These are phyloP conservation scores for Talaromyces piceae DNA, from an alignment of 2,329 filamentous ascomycete genomes.

Conservation along the genomic window DNA sequence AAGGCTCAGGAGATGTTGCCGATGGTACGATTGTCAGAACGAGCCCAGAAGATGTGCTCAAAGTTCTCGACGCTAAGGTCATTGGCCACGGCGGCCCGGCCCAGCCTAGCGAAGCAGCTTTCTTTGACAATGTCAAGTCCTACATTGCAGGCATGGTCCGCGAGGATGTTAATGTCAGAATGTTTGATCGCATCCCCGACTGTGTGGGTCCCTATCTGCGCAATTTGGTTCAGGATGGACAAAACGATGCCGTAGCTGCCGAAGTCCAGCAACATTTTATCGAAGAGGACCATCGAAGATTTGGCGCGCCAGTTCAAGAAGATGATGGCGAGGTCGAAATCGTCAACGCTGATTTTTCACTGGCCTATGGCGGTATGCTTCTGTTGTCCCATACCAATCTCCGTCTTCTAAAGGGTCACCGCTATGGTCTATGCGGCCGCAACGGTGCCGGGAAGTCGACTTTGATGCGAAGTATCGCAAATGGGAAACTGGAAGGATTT, in stretches of 20 bases:
- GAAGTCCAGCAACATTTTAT: conserved; percentile 71
- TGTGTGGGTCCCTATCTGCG: conserved; percentile 69
- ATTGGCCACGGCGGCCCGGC: conserved; percentile 59
- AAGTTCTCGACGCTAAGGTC: conserved; percentile 67
- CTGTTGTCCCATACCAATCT: conserved; percentile 93
- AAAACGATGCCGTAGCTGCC: conserved; percentile 59
- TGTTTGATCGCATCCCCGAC: conserved; percentile 62
- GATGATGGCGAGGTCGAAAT: conserved; percentile 92
- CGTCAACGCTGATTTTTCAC: conserved; percentile 94
- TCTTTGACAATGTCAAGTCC: conserved; percentile 59
- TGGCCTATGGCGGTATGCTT: conserved; percentile 96
- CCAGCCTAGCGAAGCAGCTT: conserved; percentile 52
- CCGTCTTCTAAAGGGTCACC: conserved; percentile 87
- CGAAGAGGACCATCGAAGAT: conserved; percentile 80
- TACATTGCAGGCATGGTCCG: conserved; percentile 81
- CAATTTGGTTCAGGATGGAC: conserved; percentile 56
- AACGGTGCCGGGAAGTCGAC: conserved; percentile 99
- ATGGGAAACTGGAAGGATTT: conserved; percentile 94
- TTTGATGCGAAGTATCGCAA: conserved; percentile 91
- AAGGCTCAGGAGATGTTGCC: conserved; percentile 46
- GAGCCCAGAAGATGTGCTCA: conserved; percentile 61
- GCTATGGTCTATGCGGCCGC: conserved; percentile 92
- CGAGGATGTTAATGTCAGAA: conserved; percentile 78
- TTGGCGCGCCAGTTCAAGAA: conserved; percentile 73
- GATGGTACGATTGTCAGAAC: conserved; percentile 55